Conservation (phyloP, 164 flowering plant genomes). For the Berberis vulgaris region DNA sequence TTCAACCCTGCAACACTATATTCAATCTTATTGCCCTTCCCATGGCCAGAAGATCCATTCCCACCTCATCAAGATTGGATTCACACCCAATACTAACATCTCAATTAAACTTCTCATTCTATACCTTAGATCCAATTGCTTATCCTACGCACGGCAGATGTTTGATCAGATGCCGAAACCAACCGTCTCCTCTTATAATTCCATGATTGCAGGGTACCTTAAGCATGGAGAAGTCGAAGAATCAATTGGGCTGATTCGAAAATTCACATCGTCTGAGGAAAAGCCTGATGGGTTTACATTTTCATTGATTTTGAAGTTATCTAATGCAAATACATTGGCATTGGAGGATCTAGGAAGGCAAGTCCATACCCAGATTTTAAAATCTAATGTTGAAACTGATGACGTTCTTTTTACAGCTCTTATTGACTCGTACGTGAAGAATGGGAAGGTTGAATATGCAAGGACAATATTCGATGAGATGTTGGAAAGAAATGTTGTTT, state of each 20-base stretch:
- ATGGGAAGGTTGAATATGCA: constrained; percentile 51
- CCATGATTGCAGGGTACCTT: constrained; percentile 59
- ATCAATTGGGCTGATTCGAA: constrained; percentile 34
- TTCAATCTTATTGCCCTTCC: constrained; percentile 49
- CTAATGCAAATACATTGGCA: constrained; percentile 18
- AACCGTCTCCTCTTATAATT: constrained; percentile 71
- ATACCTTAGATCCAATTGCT: constrained; percentile 35
- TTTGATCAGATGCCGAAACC: constrained; percentile 61
- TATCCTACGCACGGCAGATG: constrained; percentile 49
- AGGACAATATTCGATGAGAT: constrained; percentile 63
- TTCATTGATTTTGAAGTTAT: constrained; percentile 72
- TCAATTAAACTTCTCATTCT: constrained; percentile 71
- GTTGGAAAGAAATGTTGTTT: constrained; percentile 54
- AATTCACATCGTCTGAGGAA: constrained; percentile 28
- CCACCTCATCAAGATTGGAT: constrained; percentile 62
- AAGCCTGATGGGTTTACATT: constrained; percentile 71
- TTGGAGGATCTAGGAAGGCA: constrained; percentile 29
- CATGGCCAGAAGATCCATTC: constrained; percentile 69
- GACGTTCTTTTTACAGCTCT: constrained; percentile 63
- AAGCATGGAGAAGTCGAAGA: constrained; percentile 38
- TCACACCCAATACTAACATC: constrained; percentile 44
- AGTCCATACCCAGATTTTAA: constrained; percentile 64
- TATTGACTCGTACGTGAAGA: constrained; percentile 67
- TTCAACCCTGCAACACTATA: constrained; percentile 53
- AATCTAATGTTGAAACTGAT: constrained; percentile 38